phyloP scores from a whole-genome alignment of 169 alveolate species.

The Plasmodium vivax region DNA sequence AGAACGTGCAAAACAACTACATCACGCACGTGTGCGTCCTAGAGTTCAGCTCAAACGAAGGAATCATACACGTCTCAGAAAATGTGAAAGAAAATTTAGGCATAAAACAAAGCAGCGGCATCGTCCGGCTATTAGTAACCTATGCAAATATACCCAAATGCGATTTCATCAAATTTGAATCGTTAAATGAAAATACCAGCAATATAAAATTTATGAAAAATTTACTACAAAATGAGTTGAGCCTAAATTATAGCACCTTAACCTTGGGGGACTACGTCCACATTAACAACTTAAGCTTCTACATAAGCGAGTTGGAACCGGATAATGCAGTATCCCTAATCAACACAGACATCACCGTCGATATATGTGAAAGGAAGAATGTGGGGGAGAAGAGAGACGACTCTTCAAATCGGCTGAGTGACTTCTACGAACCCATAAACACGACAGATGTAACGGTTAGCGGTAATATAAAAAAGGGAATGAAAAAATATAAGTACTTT shows the following conservation, averaged over 20 bases:
- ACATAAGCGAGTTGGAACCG: constrained; percentile 60
- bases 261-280: constrained; percentile 53
- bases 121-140: constrained; percentile 22
- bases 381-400: background rate
- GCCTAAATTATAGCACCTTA: constrained; percentile 45
- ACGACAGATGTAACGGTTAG: background rate
- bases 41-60: constrained; percentile 66
- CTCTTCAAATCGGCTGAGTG: background rate
- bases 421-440: constrained; percentile 23
- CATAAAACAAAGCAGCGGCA: constrained; percentile 5
- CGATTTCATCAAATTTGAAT: constrained; percentile 66
- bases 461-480: background rate
- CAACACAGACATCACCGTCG: constrained; percentile 55
- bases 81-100: constrained; percentile 65
- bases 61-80: constrained; percentile 50
- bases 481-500: constrained; percentile 51
- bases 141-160: constrained; percentile 61
- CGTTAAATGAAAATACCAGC: constrained; percentile 39
- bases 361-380: constrained; percentile 35
- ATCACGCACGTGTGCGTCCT: constrained; percentile 62
- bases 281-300: constrained; percentile 45
- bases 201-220: constrained; percentile 62
- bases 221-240: constrained; percentile 57
- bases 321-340: constrained; percentile 67
- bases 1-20: constrained; percentile 44